Percentiles rank a stretch among this genome's conserved stretches.
phyloP scores from a whole-genome alignment of 2,329 filamentous ascomycete species.

The Fusarium citri region DNA sequence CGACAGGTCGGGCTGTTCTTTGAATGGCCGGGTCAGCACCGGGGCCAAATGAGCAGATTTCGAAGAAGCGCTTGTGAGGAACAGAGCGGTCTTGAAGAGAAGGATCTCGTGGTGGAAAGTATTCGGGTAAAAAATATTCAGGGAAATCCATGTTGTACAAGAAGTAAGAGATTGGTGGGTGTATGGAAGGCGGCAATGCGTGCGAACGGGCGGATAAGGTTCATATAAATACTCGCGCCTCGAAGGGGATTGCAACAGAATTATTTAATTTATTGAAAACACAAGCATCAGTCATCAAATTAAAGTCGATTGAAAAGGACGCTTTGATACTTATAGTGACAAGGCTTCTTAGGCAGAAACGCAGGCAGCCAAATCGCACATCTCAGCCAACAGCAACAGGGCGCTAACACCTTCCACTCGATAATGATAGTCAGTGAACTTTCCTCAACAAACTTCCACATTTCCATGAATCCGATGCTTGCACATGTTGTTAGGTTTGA shows the following conservation, averaged over 20 bases:
- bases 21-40: constrained; percentile 12
- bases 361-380: constrained; percentile 3
- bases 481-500: not conserved
- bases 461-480: not conserved
- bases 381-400: constrained; percentile 6
- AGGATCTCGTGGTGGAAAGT: constrained; percentile 9
- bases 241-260: not conserved
- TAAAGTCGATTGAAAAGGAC: not conserved
- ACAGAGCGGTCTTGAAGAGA: constrained; percentile 13
- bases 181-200: not conserved
- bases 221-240: not conserved
- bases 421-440: not conserved
- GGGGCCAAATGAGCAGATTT: constrained; percentile 15
- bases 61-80: constrained; percentile 19
- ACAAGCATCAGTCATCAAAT: not conserved
- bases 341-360: constrained; percentile 16
- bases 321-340: constrained; percentile 1
- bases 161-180: not conserved
- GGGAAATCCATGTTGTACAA: not conserved
- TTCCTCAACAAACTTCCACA: not conserved
- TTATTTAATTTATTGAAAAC: not conserved
- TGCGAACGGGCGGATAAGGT: not conserved
- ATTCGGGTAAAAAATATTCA: not conserved
- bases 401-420: not conserved
- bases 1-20: constrained; percentile 8